A percentile compares a stretch with the other conserved stretches of the same genome.
phyloP scores from a whole-genome alignment of 495 filamentous ascomycete species.

The Lindgomyces ingoldianus region DNA sequence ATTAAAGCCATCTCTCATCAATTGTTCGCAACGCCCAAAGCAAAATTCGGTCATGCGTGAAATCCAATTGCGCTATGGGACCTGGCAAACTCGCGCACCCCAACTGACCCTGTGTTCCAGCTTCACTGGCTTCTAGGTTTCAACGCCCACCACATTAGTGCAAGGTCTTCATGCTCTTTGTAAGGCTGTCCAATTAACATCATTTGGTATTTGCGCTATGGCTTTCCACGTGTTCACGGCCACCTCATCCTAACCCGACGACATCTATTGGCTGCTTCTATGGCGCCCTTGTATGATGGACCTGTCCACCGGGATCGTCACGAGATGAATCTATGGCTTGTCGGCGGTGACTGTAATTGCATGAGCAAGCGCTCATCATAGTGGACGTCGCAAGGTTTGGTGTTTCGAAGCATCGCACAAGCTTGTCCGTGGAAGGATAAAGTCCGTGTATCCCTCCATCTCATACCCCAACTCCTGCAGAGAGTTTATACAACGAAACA shows the following conservation, averaged over 20 bases:
- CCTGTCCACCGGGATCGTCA: background rate
- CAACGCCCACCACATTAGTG: background rate
- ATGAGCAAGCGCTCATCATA: background rate
- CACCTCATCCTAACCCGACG: background rate
- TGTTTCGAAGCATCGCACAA: conserved; percentile 16
- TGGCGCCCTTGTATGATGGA: background rate
- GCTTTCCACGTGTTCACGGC: background rate
- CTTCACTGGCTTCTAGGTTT: background rate
- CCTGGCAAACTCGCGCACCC: too few species aligned
- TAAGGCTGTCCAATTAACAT: background rate
- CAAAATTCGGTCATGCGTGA: too few species aligned
- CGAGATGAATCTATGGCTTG: background rate
- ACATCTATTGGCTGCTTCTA: background rate
- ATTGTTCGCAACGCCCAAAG: too few species aligned
- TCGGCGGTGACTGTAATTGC: background rate
- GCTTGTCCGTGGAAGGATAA: background rate
- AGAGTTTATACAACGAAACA: background rate
- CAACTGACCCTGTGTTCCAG: too few species aligned
- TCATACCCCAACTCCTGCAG: background rate
- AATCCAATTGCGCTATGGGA: too few species aligned
- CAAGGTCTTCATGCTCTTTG: background rate
- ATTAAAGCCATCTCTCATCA: too few species aligned
- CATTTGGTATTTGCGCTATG: background rate
- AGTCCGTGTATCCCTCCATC: background rate
- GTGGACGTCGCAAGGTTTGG: background rate